phyloP scores from a whole-genome alignment of 371 early-diverging fungal species.

The Batrachochytrium dendrobatidis region DNA sequence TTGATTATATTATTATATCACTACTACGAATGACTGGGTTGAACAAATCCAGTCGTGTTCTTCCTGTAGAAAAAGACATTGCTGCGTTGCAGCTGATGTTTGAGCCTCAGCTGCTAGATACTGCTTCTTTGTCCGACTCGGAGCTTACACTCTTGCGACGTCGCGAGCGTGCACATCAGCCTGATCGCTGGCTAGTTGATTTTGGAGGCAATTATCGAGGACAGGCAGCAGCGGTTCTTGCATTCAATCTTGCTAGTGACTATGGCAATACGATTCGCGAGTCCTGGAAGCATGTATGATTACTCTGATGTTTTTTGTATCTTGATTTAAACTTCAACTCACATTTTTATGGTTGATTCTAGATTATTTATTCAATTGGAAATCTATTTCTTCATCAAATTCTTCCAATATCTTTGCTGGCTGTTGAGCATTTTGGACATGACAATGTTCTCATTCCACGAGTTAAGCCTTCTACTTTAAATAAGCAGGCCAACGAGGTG shows the following conservation, averaged over 20 bases:
- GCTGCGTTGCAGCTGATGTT: too few species aligned
- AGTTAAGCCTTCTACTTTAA: conserved; percentile 49
- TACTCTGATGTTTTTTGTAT: conserved; percentile 4
- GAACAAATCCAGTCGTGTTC: background rate
- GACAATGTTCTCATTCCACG: conserved; percentile 63
- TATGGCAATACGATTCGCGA: conserved; percentile 61
- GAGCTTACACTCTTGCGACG: background rate
- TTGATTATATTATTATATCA: conserved; percentile 70
- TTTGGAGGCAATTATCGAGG: conserved; percentile 84
- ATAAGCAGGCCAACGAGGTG: conserved; percentile 22
- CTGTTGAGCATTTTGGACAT: conserved; percentile 67
- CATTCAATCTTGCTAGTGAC: conserved; percentile 68
- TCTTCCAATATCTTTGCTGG: conserved; percentile 32
- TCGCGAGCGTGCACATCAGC: conserved; percentile 4
- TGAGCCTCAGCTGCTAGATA: too few species aligned
- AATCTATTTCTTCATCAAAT: conserved; percentile 73
- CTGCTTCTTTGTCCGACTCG: background rate
- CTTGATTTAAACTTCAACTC: background rate
- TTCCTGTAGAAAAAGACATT: conserved; percentile 1
- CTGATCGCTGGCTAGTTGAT: conserved; percentile 57
- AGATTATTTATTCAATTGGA: conserved; percentile 58
- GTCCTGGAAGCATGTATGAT: conserved; percentile 68
- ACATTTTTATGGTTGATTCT: background rate
- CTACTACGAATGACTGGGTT: conserved; percentile 65
- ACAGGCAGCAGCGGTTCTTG: conserved; percentile 78